These are phyloP conservation scores for Protostelium mycophagum DNA, from an alignment of 78 protist genomes.

Conservation along the genomic window DNA sequence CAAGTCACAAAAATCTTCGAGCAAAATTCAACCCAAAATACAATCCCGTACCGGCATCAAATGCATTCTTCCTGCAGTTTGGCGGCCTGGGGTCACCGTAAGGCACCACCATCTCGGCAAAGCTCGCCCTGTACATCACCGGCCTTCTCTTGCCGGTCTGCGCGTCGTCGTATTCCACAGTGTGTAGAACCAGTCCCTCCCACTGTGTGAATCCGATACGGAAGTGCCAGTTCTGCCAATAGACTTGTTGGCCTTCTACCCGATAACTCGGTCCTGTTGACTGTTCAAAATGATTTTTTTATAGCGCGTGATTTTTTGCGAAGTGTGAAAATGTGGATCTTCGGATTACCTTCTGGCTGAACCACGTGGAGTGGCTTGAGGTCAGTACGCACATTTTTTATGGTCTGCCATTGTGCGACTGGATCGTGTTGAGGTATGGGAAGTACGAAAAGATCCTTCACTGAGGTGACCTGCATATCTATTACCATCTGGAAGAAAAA, in stretches of 20 bases:
- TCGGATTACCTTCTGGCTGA: not conserved
- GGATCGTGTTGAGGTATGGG: not conserved
- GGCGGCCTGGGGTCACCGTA: conserved; percentile 11
- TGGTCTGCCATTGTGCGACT: not conserved
- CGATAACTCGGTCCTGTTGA: not conserved
- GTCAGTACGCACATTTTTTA: conserved; percentile 1
- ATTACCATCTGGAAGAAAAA: no score
- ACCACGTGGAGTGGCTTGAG: not conserved
- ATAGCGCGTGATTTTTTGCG: no score
- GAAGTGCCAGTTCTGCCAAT: conserved; percentile 12
- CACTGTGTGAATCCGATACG: conserved; percentile 8
- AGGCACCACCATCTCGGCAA: conserved; percentile 10
- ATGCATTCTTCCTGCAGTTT: conserved; percentile 6
- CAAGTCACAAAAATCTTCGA: no score
- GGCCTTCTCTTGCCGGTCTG: not conserved
- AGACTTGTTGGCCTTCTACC: conserved; percentile 6
- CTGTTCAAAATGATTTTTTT: not conserved
- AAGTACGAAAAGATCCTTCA: not conserved
- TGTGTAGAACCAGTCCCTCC: conserved; percentile 6
- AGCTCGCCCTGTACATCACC: not conserved
- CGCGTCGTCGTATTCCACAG: conserved; percentile 5
- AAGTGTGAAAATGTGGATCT: no score
- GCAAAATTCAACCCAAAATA: no score
- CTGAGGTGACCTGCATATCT: not conserved
- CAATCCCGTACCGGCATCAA: conserved; percentile 10